Evolutionary conservation across 352 stramenopile species (phyloP).

Genomic region (Pythium dissimile): DNA sequence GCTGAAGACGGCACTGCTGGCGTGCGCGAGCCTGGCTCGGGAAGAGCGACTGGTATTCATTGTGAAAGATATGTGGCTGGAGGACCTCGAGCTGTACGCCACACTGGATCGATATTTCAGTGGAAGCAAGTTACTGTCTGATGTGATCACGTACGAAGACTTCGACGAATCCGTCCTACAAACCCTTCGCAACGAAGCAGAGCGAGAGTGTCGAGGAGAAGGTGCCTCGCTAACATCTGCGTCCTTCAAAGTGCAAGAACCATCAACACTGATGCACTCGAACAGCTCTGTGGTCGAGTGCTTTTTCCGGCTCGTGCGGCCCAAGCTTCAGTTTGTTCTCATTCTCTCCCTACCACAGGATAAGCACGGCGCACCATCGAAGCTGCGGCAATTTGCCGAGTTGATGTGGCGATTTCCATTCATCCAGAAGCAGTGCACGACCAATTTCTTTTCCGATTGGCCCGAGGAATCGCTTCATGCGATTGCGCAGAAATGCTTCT

Average conservation of each 20-base stretch:
- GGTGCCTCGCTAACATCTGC: background rate
- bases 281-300: constrained; percentile 45
- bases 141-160: constrained; percentile 52
- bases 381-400: constrained; percentile 2
- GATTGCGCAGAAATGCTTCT: constrained; percentile 45
- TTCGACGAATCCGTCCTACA: constrained; percentile 42
- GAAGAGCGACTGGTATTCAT: constrained; percentile 51
- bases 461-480: constrained; percentile 33
- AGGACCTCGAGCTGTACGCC: constrained; percentile 31
- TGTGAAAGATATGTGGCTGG: constrained; percentile 44
- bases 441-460: constrained; percentile 46
- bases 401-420: constrained; percentile 43
- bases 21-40: constrained; percentile 26
- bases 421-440: constrained; percentile 34
- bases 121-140: constrained; percentile 29
- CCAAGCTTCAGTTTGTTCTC: constrained; percentile 54
- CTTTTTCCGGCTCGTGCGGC: constrained; percentile 40
- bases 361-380: constrained; percentile 1
- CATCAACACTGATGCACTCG: constrained; percentile 26
- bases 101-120: constrained; percentile 46
- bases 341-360: constrained; percentile 25
- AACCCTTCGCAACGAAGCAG: constrained; percentile 28
- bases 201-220: constrained; percentile 19
- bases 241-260: background rate
- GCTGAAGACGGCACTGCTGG: constrained; percentile 41